Evolutionary conservation across 345 rosid genomes (phyloP).

Genomic region (Cardamine resedifolia): DNA sequence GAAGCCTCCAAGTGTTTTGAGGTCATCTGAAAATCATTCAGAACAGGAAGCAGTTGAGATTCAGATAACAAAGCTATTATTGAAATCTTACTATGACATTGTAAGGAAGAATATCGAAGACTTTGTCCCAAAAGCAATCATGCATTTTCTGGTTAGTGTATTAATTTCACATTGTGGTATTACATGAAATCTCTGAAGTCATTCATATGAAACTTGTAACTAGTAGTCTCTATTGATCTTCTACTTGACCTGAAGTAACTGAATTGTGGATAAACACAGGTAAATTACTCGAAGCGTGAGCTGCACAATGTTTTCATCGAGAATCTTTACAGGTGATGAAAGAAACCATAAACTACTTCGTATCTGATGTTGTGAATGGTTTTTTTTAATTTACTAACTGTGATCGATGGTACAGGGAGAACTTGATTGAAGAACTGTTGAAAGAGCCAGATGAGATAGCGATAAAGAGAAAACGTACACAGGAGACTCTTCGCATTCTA

Average conservation of each 20-base stretch:
- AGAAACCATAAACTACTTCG: not conserved
- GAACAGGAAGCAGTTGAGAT: slow-evolving; percentile 80
- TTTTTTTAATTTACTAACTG: not conserved
- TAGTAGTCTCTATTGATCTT: too few species aligned
- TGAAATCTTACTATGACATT: slow-evolving; percentile 90
- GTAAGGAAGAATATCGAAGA: slow-evolving; percentile 89
- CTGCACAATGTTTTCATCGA: slow-evolving; percentile 89
- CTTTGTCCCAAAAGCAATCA: slow-evolving; percentile 82
- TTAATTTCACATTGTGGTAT: not conserved
- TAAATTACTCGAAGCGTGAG: slow-evolving; percentile 86
- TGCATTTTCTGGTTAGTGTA: slow-evolving; percentile 85
- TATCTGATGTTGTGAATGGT: not conserved
- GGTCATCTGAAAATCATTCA: slow-evolving; percentile 68
- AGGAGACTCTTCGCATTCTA: slow-evolving; percentile 73
- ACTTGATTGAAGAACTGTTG: slow-evolving; percentile 89
- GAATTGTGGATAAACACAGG: slow-evolving; percentile 43
- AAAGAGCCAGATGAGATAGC: slow-evolving; percentile 94
- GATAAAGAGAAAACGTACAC: slow-evolving; percentile 69
- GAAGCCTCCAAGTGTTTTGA: slow-evolving; percentile 81
- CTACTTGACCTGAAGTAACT: too few species aligned
- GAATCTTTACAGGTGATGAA: slow-evolving; percentile 81
- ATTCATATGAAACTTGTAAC: too few species aligned
- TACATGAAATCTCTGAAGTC: not conserved
- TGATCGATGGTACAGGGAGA: slow-evolving; percentile 57
- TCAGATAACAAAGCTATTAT: slow-evolving; percentile 66